Conservation (phyloP, 1,284 basidiomycete species). For the Leccinum cinnamomeum region DNA sequence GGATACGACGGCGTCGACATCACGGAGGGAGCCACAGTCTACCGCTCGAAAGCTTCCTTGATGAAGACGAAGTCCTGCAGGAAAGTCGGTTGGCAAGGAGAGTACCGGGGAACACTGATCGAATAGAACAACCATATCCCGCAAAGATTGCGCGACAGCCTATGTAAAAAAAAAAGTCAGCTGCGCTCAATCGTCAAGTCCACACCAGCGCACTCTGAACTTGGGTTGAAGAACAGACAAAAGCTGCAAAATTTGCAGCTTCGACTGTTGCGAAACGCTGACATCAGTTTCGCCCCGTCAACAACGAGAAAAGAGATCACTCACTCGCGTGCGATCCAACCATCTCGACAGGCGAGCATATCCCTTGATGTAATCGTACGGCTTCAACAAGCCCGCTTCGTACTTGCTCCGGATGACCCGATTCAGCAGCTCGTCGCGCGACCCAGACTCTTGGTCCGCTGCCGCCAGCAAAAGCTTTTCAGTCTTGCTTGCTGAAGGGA, state of each 20-base stretch:
- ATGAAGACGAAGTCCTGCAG: slow-evolving; percentile 88
- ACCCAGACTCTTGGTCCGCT: slow-evolving; percentile 92
- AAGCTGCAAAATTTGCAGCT: slow-evolving; percentile 87
- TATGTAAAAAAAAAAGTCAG: not conserved
- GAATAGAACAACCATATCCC: not conserved
- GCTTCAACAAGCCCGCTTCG: slow-evolving; percentile 92
- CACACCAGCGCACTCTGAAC: not conserved
- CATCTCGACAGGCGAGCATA: slow-evolving; percentile 87
- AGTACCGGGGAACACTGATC: not conserved
- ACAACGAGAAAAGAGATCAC: not conserved
- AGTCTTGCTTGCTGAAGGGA: slow-evolving; percentile 72
- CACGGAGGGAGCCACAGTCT: no score
- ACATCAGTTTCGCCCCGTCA: not conserved
- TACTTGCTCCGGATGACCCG: slow-evolving; percentile 96
- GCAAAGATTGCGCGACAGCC: not conserved
- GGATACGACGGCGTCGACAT: no score
- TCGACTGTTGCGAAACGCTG: slow-evolving; percentile 86
- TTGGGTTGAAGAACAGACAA: slow-evolving; percentile 46
- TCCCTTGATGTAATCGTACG: slow-evolving; percentile 96
- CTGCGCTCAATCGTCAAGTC: not conserved
- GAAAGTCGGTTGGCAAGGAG: not conserved
- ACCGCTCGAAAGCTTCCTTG: slow-evolving; percentile 94
- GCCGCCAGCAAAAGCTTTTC: slow-evolving; percentile 93
- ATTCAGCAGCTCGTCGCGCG: slow-evolving; percentile 86
- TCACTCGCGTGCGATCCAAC: slow-evolving; percentile 88